A percentile compares a stretch with the other conserved stretches of the same genome.
phyloP scores from a whole-genome alignment of 164 flowering plant species.

The Akebia trifoliata region DNA sequence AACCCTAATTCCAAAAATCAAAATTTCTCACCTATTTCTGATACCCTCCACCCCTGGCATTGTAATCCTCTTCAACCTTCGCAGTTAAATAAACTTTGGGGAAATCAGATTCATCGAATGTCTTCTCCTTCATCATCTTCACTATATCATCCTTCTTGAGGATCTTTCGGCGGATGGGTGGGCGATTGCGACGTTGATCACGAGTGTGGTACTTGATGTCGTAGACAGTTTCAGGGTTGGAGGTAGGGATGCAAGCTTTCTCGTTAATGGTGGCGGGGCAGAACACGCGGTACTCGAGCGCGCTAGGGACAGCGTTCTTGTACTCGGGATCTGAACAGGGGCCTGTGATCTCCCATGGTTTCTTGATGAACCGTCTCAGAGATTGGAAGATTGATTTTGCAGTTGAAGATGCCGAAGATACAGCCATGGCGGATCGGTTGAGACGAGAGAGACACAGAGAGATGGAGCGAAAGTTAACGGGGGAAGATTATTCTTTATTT shows the following conservation, averaged over 20 bases:
- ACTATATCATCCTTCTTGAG: constrained; percentile 62
- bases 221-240: constrained; percentile 73
- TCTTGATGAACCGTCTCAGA: constrained; percentile 58
- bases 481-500: too few species aligned
- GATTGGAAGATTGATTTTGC: constrained; percentile 48
- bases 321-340: constrained; percentile 79
- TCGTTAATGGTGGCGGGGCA: constrained; percentile 58
- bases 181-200: constrained; percentile 79
- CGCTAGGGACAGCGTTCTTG: constrained; percentile 52
- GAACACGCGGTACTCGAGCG: constrained; percentile 55
- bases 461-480: too few species aligned
- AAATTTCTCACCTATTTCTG: constrained; percentile 35
- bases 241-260: constrained; percentile 48
- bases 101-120: constrained; percentile 45
- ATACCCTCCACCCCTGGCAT: constrained; percentile 77
- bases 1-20: constrained; percentile 7
- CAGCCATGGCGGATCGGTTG: constrained; percentile 14
- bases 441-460: background rate
- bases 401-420: constrained; percentile 11
- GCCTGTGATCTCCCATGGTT: constrained; percentile 91
- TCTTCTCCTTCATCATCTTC: constrained; percentile 61
- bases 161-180: constrained; percentile 56
- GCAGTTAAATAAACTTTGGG: constrained; percentile 55
- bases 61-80: constrained; percentile 53
- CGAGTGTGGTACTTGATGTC: constrained; percentile 79